Base-by-base conservation (phyloP, 371 early-diverging fungal species). In the Choanephora cucurbitarum region DNA sequence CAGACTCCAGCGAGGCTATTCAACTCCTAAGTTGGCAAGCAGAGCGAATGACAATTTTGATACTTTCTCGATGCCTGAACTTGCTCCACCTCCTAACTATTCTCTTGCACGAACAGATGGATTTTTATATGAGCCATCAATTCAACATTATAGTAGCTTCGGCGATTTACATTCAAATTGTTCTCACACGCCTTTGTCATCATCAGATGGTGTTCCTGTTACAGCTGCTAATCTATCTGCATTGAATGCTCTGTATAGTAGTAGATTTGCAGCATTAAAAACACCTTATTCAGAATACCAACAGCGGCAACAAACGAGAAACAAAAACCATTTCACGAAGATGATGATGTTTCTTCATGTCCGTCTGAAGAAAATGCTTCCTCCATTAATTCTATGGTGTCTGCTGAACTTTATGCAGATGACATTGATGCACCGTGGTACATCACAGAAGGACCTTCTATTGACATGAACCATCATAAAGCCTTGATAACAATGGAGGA, bases 391-490 rank as follows among this genome's bases (percentile, higher is more conserved):
- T 60, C 60, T 22, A 60, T 55, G 22, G 33, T 51, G 13, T 52
- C 47, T 4, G 52, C 52, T n/a, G 59, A 58, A 46, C 34, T 58
- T 17, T 56, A 62, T 56, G 45, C 56, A 11, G 47, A 70, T 39
- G 61, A 69, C 51, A 58, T 42, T 31, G 68, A 79, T 62, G 70
- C 70, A 34, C 73, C 73, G 7, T 73, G 73, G 73, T 73, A 73
- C 42, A 62, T 66, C 1, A 62, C 58, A 11, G 73, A 69, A 55
- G 67, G 62, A 21, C 62, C 58, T n/a, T 44, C 54, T 33, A 49
- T 28, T 19, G n/a, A 40, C 14, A n/a, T n/a, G 5, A 33, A 45
- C 3, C 19, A 51, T 7, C 47, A 62, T 18, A 45, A 49, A 6
- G 44, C 49, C 4, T 47, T 54, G 49, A 46, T 69, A 50, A 54